Evolutionary conservation across 192 early-diverging fungal genomes (phyloP).

Genomic region (Coemansia sp.): DNA sequence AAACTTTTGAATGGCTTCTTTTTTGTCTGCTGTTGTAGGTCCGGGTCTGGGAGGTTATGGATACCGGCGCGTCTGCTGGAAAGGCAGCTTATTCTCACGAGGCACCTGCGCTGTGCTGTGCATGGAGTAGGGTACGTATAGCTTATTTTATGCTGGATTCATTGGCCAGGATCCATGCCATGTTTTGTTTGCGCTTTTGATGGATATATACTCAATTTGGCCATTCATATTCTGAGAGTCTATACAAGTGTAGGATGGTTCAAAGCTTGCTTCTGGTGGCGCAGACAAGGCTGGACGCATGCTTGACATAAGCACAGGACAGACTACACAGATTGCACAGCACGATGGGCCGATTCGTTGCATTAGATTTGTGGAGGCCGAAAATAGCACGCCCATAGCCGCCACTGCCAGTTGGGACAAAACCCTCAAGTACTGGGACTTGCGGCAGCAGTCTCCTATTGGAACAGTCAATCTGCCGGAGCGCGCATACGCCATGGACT

Average conservation of each 20-base stretch:
- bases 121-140: conserved; percentile 70
- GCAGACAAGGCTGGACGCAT: conserved; percentile 87
- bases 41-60: conserved; percentile 87
- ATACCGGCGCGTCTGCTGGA: conserved; percentile 70
- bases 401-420: conserved; percentile 97
- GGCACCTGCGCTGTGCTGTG: conserved; percentile 76
- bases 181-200: neutral
- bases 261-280: conserved; percentile 85
- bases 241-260: conserved; percentile 72
- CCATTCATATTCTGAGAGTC: neutral
- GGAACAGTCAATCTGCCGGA: conserved; percentile 78
- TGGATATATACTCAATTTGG: conserved; percentile 1
- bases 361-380: conserved; percentile 74
- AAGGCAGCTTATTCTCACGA: conserved; percentile 83
- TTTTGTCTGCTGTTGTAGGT: conserved; percentile 62
- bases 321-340: conserved; percentile 78
- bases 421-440: conserved; percentile 96
- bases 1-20: neutral
- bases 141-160: neutral
- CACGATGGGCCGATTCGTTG: conserved; percentile 90
- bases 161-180: neutral
- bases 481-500: conserved; percentile 90
- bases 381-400: conserved; percentile 61
- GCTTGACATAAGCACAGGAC: conserved; percentile 81
- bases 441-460: conserved; percentile 74